Evolutionary conservation across 2,329 filamentous ascomycete species (phyloP).

Genomic region (Alternaria arbusti): DNA sequence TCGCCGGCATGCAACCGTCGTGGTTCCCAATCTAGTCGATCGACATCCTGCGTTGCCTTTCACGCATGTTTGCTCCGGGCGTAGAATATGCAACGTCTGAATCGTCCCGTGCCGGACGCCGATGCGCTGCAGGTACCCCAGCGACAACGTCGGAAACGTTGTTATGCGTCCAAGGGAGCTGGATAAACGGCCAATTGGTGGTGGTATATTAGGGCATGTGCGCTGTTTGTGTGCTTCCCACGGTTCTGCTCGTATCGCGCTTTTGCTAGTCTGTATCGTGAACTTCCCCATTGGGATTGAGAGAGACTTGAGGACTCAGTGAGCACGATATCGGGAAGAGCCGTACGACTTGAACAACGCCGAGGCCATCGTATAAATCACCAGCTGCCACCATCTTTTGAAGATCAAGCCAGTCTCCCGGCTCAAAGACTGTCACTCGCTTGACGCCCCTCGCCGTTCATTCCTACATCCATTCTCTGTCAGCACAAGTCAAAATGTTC

Average conservation of each 20-base stretch:
- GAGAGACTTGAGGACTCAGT: not conserved
- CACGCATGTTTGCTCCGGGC: constrained; percentile 9
- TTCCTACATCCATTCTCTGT: not conserved
- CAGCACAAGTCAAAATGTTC: constrained; percentile 25
- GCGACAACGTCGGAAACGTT: not conserved
- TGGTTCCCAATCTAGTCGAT: constrained; percentile 7
- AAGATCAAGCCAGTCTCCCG: not conserved
- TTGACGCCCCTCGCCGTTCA: not conserved
- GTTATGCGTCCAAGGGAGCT: not conserved
- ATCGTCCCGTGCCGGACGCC: not conserved
- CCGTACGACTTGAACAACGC: not conserved
- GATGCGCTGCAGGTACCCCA: constrained; percentile 6
- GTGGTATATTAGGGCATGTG: constrained; percentile 8
- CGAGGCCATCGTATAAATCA: constrained; percentile 4
- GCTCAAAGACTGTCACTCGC: not conserved
- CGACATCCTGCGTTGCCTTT: constrained; percentile 4
- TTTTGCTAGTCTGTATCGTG: not conserved
- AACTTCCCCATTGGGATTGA: constrained; percentile 2
- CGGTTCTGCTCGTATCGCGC: not conserved
- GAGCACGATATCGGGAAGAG: not conserved
- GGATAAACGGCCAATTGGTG: constrained; percentile 9
- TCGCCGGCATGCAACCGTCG: not conserved
- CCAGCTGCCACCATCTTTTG: not conserved
- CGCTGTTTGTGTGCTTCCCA: not conserved
- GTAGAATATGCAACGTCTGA: not conserved